A percentile compares a stretch with the other conserved stretches of the same genome.
These are phyloP conservation scores for Leishmania tarentolae DNA, from an alignment of 208 protist species.

Conservation along the genomic window DNA sequence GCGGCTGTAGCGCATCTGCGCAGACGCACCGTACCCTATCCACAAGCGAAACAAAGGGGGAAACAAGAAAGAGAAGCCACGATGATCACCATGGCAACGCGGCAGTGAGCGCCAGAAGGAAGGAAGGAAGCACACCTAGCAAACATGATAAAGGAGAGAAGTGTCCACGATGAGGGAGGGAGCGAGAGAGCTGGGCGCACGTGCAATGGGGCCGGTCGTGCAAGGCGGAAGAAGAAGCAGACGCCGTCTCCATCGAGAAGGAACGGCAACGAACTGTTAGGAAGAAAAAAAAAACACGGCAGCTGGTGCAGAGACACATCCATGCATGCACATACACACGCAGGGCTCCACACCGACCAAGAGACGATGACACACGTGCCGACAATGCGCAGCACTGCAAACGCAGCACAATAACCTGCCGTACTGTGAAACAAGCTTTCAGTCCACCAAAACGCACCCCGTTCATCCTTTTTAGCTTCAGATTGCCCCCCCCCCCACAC, in stretches of 20 bases:
- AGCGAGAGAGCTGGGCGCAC: not conserved
- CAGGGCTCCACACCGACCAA: not conserved
- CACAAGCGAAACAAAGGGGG: not conserved
- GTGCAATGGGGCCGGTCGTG: not conserved
- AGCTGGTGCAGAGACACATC: not conserved
- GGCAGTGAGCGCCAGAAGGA: not conserved
- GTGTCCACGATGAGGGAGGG: not conserved
- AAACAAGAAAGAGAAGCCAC: constrained; percentile 3
- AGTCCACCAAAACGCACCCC: not conserved
- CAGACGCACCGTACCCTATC: not conserved
- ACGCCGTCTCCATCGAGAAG: not conserved
- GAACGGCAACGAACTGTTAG: not conserved
- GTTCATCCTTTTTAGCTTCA: no score
- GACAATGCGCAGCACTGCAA: constrained; percentile 15
- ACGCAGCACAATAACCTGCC: not conserved
- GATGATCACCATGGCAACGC: not conserved
- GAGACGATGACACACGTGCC: constrained; percentile 15
- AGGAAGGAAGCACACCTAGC: no score
- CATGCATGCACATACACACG: not conserved
- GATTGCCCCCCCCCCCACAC: no score
- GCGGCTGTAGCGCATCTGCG: not conserved
- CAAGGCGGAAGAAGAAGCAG: not conserved
- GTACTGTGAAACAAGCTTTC: not conserved
- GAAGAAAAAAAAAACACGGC: not conserved
- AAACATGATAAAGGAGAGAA: not conserved